Evolutionary conservation across 2,329 filamentous ascomycete species (phyloP), one percentile per base, ranked within the genome.

Genomic region (Diaporthe sp.): DNA sequence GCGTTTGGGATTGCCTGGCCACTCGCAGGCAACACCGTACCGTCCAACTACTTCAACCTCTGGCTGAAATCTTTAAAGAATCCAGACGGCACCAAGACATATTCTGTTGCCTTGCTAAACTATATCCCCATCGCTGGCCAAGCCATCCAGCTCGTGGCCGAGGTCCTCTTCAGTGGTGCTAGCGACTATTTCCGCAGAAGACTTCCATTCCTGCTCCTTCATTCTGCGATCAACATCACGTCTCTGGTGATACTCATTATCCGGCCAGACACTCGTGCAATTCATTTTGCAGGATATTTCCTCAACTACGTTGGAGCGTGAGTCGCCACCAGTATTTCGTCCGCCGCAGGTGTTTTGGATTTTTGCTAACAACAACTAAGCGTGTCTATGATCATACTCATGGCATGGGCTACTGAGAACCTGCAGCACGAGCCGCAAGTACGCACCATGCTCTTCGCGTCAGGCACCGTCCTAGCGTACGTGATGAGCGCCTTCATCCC

Each of bases 61-160:
- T 75, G 73, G 67, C 67, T 75, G 13, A 75, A 75, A 46, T 75
- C 73, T 6, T 25, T 75, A 37, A 75, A 46, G 4, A 75, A 75
- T 15, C 13, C 73, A 2, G 65, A 75, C 8, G 73, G 73, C 31
- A 72, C 53, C 13, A 70, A 55, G 22, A 71, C 53, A 1, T 75
- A 72, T 44, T 75, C 73, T 3, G 67, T 71, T 12, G 65, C 65
- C 57, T 57, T 75, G 67, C 57, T 75, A 42, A 75, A 75, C 46
- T 75, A 75, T 22, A 55, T 75, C 15, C 73, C 73, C 19, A 75
- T 75, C 34, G 57, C 58, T 10, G 73, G 73, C 9, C 73, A 75
- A n/a, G 73, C 73, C 57, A 39, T 61, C 7, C 57, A 61, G 57
- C 73, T 75, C 22, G 57, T 71, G 31, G 55, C 73, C 15, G 53